These are phyloP conservation scores for Fraxinus floribunda DNA, from an alignment of 305 asterid species.

Conservation along the genomic window DNA sequence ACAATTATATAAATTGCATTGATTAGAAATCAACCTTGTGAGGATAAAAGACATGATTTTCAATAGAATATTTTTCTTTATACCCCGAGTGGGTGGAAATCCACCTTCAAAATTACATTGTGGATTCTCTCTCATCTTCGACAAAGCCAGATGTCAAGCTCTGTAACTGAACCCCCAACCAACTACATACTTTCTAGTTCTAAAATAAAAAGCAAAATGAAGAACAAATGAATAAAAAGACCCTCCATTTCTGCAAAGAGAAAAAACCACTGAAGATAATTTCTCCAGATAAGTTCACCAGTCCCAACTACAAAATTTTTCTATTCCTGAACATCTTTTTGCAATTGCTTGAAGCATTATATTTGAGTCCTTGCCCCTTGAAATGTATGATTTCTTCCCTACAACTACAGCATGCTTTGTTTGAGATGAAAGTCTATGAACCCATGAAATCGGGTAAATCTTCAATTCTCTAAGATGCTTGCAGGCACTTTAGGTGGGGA, in stretches of 20 bases:
- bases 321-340: slow-evolving; percentile 34
- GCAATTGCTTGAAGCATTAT: slow-evolving; percentile 36
- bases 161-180: slow-evolving; percentile 37
- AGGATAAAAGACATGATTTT: slow-evolving; percentile 1
- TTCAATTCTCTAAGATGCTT: slow-evolving; percentile 6
- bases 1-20: background rate
- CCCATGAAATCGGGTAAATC: slow-evolving; percentile 12
- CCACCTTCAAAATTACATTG: slow-evolving; percentile 53
- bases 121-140: slow-evolving; percentile 34
- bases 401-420: background rate
- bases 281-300: slow-evolving; percentile 50
- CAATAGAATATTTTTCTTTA: slow-evolving; percentile 25
- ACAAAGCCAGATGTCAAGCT: slow-evolving; percentile 36
- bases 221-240: slow-evolving; percentile 52
- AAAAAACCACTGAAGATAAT: slow-evolving; percentile 24
- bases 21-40: background rate
- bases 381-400: slow-evolving; percentile 25
- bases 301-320: slow-evolving; percentile 76
- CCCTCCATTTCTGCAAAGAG: slow-evolving; percentile 42
- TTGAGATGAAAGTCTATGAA: background rate
- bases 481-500: slow-evolving; percentile 11
- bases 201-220: slow-evolving; percentile 24
- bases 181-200: slow-evolving; percentile 31
- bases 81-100: slow-evolving; percentile 45
- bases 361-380: slow-evolving; percentile 23